Base-by-base conservation (phyloP, 2,329 filamentous ascomycete genomes). In the Exophiala alcalophila region DNA sequence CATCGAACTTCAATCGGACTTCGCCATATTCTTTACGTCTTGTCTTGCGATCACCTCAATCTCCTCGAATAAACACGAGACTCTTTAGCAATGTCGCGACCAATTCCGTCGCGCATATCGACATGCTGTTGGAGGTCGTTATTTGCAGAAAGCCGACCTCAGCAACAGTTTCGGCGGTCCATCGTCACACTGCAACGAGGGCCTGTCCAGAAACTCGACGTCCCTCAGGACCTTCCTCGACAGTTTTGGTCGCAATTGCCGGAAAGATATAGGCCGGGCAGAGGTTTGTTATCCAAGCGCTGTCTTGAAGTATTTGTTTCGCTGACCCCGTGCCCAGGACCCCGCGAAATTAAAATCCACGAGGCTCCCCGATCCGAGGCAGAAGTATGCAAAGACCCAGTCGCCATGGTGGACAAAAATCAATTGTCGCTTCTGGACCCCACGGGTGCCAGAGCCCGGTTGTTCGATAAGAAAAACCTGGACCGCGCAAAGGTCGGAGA, bases 401-500 rank as follows among this genome's bases (percentile, higher is more conserved):
- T 97, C 59, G 72, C 73, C 25, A 65, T 76, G 44, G 73, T 94
- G 57, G 81, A 82, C 55, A 64, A 74, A 37, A 68, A 78, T 42
- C 87, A 94, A 68, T 76, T 94, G 59, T 62, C 74, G 27, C 65
- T 76, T 28, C 84, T 96, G 59, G 92, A 98, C 67, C 88, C 89
- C 4, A 88, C 82, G 1, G 89, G 89, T 35, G 82, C 84, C 38
- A 85, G 91, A 49, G 84, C 82, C 29, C 78, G 80, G 21, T 81
- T 98, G 44, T 96, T 98, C 72, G 79, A 81, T 54, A 67, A 66
- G 52, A 67, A 75, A 39, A 94, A 91, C 67, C 77, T 78, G 21
- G 88, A 96, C 64, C 78, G 81, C 58, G 88, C 84, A 41, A 83
- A 84, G 58, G 79, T 85, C 1, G 92, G 92, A 59, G 92, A 98